Base-by-base conservation (phyloP, 768 basidiomycete species). In the Filobasidium floriforme region DNA sequence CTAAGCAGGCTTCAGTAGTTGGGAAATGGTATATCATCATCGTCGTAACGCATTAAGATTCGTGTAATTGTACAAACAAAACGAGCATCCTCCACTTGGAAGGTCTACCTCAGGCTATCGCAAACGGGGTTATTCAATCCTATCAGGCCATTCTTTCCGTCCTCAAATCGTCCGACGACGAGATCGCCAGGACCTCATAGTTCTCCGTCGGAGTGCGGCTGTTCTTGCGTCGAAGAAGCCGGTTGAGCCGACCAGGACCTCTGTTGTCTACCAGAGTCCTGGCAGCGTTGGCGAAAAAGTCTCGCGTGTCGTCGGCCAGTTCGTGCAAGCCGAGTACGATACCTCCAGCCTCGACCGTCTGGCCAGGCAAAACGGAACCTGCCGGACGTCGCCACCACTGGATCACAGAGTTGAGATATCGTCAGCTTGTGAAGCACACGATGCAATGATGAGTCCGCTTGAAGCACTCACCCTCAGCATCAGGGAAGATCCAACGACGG, bases 401-500 rank as follows among this genome's bases (percentile, higher is more conserved):
- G n/a, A n/a, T 32, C 9, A 57, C 4, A 26, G 41, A 28, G 46
- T 61, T 68, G 54, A 69, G 63, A 46, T 19, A 32, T 60, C 11
- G 24, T 28, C 51, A 61, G 57, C 26, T 9, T 40, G 24, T 26
- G 43, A 22, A 2, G n/a, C n/a, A n/a, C n/a, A n/a, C 46, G 7
- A 59, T 63, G n/a, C 22, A 18, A 22, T 19, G 62, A 60, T 24
- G 49, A 22, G 46, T 18, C 12, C 46, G 3, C 18, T 18, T 32
- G 43, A 7, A 43, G 22, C 12, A 67, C 77, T 69, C 64, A 92
- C 73, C 74, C 84, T 88, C 69, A 99, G 82, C 55, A 89, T 85
- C 75, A 98, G 80, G 66, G 90, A 92, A 67, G 89, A 92, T 29
- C 85, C 86, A 18, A 99, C 94, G 61, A 99, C 96, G 70, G 90